Percentiles rank a stretch among this genome's conserved stretches.
Conservation (phyloP, 768 basidiomycete species). For the Podaxis mareebaensis region DNA sequence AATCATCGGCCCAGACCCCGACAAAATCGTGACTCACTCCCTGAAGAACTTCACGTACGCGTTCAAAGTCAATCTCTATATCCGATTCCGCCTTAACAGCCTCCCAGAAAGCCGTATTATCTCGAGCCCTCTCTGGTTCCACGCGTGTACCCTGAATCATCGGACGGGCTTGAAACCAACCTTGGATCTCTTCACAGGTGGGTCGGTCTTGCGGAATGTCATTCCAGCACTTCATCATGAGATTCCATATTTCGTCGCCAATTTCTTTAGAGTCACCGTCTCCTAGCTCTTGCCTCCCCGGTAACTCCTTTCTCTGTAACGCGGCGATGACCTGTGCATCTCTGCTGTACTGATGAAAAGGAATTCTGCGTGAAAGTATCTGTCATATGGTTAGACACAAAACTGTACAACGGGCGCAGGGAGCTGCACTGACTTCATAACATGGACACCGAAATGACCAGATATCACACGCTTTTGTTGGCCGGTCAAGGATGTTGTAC, state of each 20-base stretch:
- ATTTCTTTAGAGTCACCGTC: background rate
- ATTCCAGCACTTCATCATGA: background rate
- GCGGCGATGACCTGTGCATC: background rate
- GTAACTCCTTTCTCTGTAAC: background rate
- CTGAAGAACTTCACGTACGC: background rate
- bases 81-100: background rate
- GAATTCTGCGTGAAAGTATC: background rate
- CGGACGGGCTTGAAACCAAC: background rate
- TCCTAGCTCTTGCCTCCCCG: background rate
- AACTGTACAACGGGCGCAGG: too few relatives aligned
- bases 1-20: too few relatives aligned
- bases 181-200: background rate
- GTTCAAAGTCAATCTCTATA: background rate
- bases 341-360: background rate
- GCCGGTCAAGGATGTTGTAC: background rate
- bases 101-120: background rate
- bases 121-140: background rate
- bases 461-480: constrained; percentile 1
- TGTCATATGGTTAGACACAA: background rate
- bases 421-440: background rate
- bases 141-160: background rate
- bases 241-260: background rate
- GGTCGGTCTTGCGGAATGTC: background rate
- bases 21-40: background rate
- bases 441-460: constrained; percentile 14